phyloP scores from a whole-genome alignment of 768 basidiomycete genomes.

The Collybia mongolica region DNA sequence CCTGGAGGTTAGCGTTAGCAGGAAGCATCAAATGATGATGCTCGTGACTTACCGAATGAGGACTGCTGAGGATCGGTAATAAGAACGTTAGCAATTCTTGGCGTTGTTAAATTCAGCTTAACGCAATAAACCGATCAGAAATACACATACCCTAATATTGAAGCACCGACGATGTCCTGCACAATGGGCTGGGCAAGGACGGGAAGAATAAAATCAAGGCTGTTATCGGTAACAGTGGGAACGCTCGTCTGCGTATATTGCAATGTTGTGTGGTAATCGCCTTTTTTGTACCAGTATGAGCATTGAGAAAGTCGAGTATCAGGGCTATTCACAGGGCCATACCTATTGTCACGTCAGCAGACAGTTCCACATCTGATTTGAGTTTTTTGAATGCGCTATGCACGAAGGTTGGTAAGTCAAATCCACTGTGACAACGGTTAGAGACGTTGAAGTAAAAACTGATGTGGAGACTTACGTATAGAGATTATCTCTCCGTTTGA shows the following conservation, averaged over 20 bases:
- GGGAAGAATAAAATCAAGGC: conserved; percentile 63
- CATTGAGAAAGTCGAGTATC: neutral
- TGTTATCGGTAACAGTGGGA: conserved; percentile 58
- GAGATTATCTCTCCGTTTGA: conserved; percentile 41
- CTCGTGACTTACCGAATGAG: conserved; percentile 48
- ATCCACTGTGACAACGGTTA: conserved; percentile 42
- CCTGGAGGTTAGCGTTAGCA: conserved; percentile 24
- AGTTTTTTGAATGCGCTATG: conserved; percentile 66
- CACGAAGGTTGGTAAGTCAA: conserved; percentile 61
- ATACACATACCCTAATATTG: conserved; percentile 46
- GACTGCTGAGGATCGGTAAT: conserved; percentile 57
- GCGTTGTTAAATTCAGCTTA: neutral
- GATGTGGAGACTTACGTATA: conserved; percentile 43
- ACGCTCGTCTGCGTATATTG: conserved; percentile 58
- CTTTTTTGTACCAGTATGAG: conserved; percentile 25
- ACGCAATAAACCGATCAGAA: neutral
- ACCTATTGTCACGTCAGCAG: conserved; percentile 59
- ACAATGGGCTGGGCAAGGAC: conserved; percentile 74
- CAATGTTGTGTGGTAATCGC: conserved; percentile 62
- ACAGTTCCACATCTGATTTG: conserved; percentile 57
- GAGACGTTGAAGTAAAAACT: neutral
- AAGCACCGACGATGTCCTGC: conserved; percentile 62
- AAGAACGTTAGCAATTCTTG: conserved; percentile 56
- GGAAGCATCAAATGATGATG: neutral
- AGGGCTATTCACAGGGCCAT: neutral